phyloP scores from a whole-genome alignment of 106 monocot species.

The Posidonia australis region DNA sequence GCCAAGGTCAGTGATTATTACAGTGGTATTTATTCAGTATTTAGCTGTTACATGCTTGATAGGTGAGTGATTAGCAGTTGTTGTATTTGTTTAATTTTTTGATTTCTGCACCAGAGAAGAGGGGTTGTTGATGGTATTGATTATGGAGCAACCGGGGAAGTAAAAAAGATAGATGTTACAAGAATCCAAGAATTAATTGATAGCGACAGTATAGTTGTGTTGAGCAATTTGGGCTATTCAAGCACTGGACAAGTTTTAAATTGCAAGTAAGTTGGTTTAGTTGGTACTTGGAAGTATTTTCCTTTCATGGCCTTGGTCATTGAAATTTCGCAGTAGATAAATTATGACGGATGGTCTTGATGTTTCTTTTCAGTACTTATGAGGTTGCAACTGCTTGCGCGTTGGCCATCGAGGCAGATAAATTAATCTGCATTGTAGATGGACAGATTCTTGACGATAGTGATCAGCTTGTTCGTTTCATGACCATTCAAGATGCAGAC shows the following conservation, averaged over 20 bases:
- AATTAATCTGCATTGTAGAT: conserved; percentile 83
- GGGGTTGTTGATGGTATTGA: conserved; percentile 80
- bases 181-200: conserved; percentile 57
- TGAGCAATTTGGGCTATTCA: conserved; percentile 88
- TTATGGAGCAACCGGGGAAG: conserved; percentile 71
- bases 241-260: conserved; percentile 80
- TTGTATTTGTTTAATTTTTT: too few species aligned
- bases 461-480: conserved; percentile 32
- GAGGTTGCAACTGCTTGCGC: conserved; percentile 97
- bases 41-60: too few species aligned
- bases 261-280: conserved; percentile 69
- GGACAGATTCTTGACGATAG: conserved; percentile 70
- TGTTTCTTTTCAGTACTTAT: conserved; percentile 53
- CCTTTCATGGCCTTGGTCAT: neutral
- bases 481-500: conserved; percentile 92
- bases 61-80: neutral
- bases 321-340: too few species aligned
- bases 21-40: neutral
- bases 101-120: conserved; percentile 45
- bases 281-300: neutral
- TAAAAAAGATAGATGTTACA: conserved; percentile 65
- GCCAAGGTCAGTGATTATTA: conserved; percentile 5
- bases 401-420: conserved; percentile 76
- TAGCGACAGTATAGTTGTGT: conserved; percentile 54
- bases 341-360: too few species aligned